These are phyloP conservation scores for Microsporum canis DNA, from an alignment of 2,329 filamentous ascomycete genomes.

Conservation along the genomic window DNA sequence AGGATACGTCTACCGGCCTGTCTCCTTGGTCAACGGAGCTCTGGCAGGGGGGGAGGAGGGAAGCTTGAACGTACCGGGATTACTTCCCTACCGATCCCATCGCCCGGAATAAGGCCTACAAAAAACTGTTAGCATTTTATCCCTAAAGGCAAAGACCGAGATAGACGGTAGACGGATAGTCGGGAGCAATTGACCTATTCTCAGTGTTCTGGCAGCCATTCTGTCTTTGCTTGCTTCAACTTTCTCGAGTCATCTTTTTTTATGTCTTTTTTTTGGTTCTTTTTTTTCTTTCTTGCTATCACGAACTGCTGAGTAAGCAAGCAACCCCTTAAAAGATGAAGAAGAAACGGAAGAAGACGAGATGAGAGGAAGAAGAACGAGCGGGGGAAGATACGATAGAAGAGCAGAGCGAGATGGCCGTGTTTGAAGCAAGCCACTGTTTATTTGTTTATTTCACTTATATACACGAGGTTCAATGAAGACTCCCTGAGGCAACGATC, in stretches of 20 bases:
- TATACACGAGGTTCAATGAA: no score
- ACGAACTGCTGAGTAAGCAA: background rate
- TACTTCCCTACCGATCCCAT: constrained; percentile 97
- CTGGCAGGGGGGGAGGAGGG: constrained; percentile 4
- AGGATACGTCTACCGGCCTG: constrained; percentile 73
- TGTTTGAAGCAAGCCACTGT: background rate
- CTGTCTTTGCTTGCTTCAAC: background rate
- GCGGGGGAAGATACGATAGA: background rate
- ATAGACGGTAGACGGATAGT: background rate
- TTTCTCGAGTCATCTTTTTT: background rate
- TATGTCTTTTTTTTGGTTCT: background rate
- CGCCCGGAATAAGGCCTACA: constrained; percentile 85
- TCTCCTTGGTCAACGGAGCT: background rate
- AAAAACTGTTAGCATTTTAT: constrained; percentile 1
- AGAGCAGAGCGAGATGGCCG: no score
- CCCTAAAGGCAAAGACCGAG: background rate
- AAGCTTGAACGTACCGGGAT: constrained; percentile 53
- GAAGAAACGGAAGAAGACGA: background rate
- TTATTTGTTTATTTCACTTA: background rate
- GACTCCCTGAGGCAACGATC: no score
- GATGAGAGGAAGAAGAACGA: background rate
- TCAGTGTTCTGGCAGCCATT: constrained; percentile 55
- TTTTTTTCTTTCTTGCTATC: background rate
- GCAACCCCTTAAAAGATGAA: no score
- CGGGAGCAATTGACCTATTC: constrained; percentile 48